Evolutionary conservation across 2,329 filamentous ascomycete genomes (phyloP), one percentile per base, ranked within the genome.

Genomic region (Aspergillus ibericus): DNA sequence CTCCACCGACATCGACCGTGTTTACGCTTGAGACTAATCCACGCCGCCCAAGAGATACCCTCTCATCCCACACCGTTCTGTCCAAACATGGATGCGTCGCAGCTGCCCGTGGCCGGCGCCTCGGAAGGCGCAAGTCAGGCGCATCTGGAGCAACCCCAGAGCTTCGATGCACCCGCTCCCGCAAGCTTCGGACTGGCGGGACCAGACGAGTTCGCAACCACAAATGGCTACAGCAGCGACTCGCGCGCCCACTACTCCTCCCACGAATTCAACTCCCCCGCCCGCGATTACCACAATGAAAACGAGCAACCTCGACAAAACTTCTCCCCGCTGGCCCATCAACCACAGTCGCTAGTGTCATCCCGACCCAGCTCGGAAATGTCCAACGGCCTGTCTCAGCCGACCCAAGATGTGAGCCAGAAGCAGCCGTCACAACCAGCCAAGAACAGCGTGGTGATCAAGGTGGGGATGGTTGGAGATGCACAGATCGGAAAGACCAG

Each of bases 401-500:
- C 74, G 29, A 80, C 82, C 60, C 78, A 80, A 50, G 81, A 83
- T n/a, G 77, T 79, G 58, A 74, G 74, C 44, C 73, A 71, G 42
- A 77, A 80, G 65, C 77, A 81, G 48, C 70, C 72, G 8, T 68
- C 78, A 2, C 74, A 71, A 52, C 70, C 77, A 18, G 71, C 73
- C 42, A 81, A 80, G 68, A 81, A 80, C 62, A 88, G 85, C 69
- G 95, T 99, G 36, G 95, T 99, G 58, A 98, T 99, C 83, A 99
- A 99, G 79, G 95, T 99, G 53, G 95, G 95, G 72, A 99, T 99
- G 95, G 95, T 99, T 47, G 95, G 95, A 48, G 95, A 99, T 79
- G 95, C 95, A 58, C 95, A 99, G 78, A 99, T 99, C 68, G 95
- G 95, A 72, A 99, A 99, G 85, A 99, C 95, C 16, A 97, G 93